These are phyloP conservation scores for Pseudogymnoascus sp. DNA, from an alignment of 2,329 filamentous ascomycete species.

Conservation along the genomic window DNA sequence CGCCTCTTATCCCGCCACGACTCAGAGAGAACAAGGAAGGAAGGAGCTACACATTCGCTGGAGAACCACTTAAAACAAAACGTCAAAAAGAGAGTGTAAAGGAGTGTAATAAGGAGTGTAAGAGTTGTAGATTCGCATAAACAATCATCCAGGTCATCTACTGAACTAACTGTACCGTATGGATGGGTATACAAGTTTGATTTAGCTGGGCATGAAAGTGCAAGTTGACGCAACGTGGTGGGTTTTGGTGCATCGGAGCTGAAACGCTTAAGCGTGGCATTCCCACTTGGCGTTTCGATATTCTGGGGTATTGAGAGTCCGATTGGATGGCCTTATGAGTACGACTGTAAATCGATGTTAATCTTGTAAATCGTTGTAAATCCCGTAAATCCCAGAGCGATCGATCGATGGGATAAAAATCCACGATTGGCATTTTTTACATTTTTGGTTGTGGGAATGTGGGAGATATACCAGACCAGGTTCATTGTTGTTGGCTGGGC, in stretches of 20 bases:
- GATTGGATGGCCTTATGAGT: constrained; percentile 14
- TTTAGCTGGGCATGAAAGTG: not conserved
- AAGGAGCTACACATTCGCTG: not conserved
- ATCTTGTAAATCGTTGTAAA: not conserved
- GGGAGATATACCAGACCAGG: not conserved
- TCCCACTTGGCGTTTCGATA: constrained; percentile 20
- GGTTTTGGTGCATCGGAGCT: constrained; percentile 1
- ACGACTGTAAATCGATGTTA: not conserved
- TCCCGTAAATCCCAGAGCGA: not conserved
- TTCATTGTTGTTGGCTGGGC: not conserved
- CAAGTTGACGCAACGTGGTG: not conserved
- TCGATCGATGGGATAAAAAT: not conserved
- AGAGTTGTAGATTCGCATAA: not conserved
- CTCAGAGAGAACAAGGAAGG: constrained; percentile 1
- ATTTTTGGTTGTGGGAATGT: not conserved
- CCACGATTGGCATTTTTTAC: not conserved
- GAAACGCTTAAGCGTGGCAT: constrained; percentile 5
- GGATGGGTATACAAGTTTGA: not conserved
- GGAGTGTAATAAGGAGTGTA: not conserved
- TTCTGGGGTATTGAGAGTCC: constrained; percentile 23
- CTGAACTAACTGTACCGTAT: not conserved
- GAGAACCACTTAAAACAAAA: not conserved
- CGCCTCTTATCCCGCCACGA: not conserved
- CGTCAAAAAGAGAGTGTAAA: not conserved
- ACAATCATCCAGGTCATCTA: not conserved